Conservation (phyloP, 805 yeast genomes). For the Lachancea sp. region DNA sequence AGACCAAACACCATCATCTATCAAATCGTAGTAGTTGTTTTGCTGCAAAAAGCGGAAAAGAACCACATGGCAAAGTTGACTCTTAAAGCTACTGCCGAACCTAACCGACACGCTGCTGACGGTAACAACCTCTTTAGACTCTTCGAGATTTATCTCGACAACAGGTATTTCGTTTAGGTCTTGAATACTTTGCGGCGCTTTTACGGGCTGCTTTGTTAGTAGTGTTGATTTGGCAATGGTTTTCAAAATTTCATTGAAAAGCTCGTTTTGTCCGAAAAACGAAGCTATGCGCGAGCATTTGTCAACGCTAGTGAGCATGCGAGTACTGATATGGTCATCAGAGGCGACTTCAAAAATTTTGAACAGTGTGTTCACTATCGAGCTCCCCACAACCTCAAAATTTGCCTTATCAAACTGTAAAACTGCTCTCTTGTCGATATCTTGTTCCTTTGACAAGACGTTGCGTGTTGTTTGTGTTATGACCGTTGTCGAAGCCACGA, state of each 20-base stretch:
- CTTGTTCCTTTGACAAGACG: conserved; percentile 13
- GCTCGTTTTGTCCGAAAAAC: conserved; percentile 47
- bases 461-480: conserved; percentile 20
- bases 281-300: conserved; percentile 75
- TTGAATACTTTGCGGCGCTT: conserved; percentile 2
- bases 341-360: conserved; percentile 80
- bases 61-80: conserved; percentile 83
- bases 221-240: conserved; percentile 65
- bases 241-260: conserved; percentile 62
- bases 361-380: conserved; percentile 65
- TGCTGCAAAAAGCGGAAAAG: conserved; percentile 69
- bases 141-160: conserved; percentile 42
- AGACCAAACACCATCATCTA: conserved; percentile 47
- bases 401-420: conserved; percentile 65
- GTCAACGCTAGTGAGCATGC: conserved; percentile 83
- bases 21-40: conserved; percentile 41
- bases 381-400: conserved; percentile 57
- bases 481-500: conserved; percentile 41
- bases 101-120: conserved; percentile 77
- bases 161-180: conserved; percentile 35
- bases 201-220: conserved; percentile 37
- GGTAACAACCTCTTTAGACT: conserved; percentile 49
- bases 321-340: conserved; percentile 82
- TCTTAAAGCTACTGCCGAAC: conserved; percentile 86
- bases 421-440: conserved; percentile 22